These are phyloP conservation scores for Boletus speciosus DNA, from an alignment of 768 basidiomycete genomes.

Conservation along the genomic window DNA sequence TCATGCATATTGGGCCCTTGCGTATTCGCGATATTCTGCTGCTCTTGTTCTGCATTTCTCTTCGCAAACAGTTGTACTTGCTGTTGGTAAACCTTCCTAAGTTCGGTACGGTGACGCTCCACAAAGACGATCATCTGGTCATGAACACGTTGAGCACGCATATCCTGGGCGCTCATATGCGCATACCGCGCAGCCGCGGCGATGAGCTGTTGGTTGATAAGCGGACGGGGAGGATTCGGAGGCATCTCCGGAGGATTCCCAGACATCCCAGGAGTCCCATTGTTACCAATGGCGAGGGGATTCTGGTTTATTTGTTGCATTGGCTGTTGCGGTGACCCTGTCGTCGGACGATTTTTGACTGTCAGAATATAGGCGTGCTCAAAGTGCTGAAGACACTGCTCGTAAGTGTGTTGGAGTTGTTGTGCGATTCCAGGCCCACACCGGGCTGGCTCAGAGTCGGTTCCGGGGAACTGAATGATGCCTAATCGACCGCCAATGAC, in stretches of 20 bases:
- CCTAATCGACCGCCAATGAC: conserved; percentile 67
- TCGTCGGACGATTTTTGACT: conserved; percentile 24
- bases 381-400: conserved; percentile 52
- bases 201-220: conserved; percentile 34
- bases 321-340: conserved; percentile 12
- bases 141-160: conserved; percentile 48
- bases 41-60: conserved; percentile 23
- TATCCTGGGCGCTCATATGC: conserved; percentile 43
- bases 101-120: conserved; percentile 46
- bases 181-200: conserved; percentile 48
- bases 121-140: conserved; percentile 54
- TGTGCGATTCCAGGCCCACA: conserved; percentile 60
- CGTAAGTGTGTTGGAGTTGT: conserved; percentile 58
- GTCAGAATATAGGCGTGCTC: conserved; percentile 52
- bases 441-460: conserved; percentile 56
- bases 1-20: conserved; percentile 24
- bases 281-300: conserved; percentile 9
- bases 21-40: conserved; percentile 18
- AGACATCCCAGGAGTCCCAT: conserved; percentile 3
- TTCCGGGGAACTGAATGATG: conserved; percentile 61
- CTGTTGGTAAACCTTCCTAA: conserved; percentile 26
- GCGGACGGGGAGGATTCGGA: conserved; percentile 8
- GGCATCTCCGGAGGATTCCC: conserved; percentile 22
- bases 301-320: conserved; percentile 14
- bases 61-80: conserved; percentile 19